Evolutionary conservation across 2,329 filamentous ascomycete species (phyloP), one percentile per base, ranked within the genome.

Genomic region (Diaporthe citriasiana): DNA sequence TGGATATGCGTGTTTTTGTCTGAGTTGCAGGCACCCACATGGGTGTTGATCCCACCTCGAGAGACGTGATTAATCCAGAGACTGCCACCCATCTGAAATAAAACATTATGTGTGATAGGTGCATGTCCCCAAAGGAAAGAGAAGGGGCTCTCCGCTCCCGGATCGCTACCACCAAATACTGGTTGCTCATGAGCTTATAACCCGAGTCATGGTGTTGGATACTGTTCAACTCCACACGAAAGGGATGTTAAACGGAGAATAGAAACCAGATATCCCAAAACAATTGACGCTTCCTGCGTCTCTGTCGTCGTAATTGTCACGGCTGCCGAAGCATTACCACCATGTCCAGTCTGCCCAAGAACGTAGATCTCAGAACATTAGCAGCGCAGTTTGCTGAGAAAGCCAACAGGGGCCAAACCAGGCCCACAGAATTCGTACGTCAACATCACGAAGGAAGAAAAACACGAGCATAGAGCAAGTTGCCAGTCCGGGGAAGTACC

Each of bases 201-300:
- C n/a, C n/a, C n/a, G n/a, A 68, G 13, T 68, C 30, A 30, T 68
- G 63, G 22, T 30, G 63, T 53, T 68, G 63, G 63, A 68, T 53
- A 51, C 63, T 68, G 63, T 66, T 68, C 3, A 27, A 5, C 63
- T 68, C 63, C 63, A 68, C 27, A 68, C 30, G 25, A 53, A 68
- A 51, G 45, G 2, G 9, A 53, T 5, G 25, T 10, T 4, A 40
- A 47, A 45, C 9, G 40, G 4, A 33, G 7, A 30, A 27, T 27
- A 40, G n/a, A 53, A 40, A 19, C 33, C 33, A 53, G 22, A 9
- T 53, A 27, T 25, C 27, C 12, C 47, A 51, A 68, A 53, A 53
- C 45, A 68, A 33, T 2, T 17, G 33, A 53, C 33, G 47, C n/a
- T 68, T 40, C 33, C 30, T 35, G 63, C 63, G 47, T 51, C 63